Conservation (phyloP, 2,329 filamentous ascomycete species). For the Hypoxylon sp. region DNA sequence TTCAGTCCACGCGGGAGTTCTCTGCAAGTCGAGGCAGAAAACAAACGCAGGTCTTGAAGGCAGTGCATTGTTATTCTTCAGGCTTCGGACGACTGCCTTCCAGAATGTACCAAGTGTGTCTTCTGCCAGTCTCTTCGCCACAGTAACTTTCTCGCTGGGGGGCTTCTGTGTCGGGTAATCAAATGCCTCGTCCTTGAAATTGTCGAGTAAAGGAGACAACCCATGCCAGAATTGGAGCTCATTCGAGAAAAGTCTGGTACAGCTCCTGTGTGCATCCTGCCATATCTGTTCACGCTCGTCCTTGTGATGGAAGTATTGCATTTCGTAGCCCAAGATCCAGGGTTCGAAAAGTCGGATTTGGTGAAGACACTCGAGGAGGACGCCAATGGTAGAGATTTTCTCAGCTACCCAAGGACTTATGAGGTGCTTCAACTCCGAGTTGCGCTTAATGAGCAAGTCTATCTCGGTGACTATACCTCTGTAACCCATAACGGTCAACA, state of each 20-base stretch:
- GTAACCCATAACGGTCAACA: not conserved
- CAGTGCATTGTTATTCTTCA: not conserved
- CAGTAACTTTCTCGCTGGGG: constrained; percentile 6
- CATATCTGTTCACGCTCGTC: not conserved
- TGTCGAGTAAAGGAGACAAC: not conserved
- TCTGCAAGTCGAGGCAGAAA: constrained; percentile 3
- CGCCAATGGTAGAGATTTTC: constrained; percentile 16
- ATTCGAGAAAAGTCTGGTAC: not conserved
- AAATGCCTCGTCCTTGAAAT: not conserved
- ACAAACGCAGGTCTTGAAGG: not conserved
- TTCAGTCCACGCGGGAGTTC: constrained; percentile 21
- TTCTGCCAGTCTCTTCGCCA: constrained; percentile 10
- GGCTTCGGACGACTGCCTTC: not conserved
- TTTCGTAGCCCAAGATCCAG: constrained; percentile 3
- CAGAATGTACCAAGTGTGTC: constrained; percentile 22
- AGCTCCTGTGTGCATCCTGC: not conserved
- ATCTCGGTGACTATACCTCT: constrained; percentile 16
- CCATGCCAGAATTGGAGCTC: not conserved
- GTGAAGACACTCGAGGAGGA: constrained; percentile 15
- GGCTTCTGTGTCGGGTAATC: constrained; percentile 7
- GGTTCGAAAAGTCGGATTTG: constrained; percentile 11
- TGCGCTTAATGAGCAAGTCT: constrained; percentile 10
- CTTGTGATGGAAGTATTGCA: not conserved
- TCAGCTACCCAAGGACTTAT: constrained; percentile 15
- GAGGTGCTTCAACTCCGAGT: constrained; percentile 14